Base-by-base conservation (phyloP, 306 rosid genomes). In the Luffa aegyptiaca region DNA sequence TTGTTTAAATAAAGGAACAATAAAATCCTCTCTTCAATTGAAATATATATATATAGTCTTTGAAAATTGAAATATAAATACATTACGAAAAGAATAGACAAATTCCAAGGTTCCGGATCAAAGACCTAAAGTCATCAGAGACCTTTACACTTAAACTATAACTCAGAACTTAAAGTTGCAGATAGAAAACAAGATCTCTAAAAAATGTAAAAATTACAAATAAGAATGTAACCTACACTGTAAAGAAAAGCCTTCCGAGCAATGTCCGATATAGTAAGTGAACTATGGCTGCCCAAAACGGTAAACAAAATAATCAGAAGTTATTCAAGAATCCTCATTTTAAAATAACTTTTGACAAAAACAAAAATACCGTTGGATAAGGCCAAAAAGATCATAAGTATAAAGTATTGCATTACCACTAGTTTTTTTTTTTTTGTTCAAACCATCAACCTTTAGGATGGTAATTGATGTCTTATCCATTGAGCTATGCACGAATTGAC, bases 191-290 rank as follows among this genome's bases (percentile, higher is more conserved):
- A 75, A 42, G 59, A 62, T 64, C 56, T 81, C 49, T 17, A 63
- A 36, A 65, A 49, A 71, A 71, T 16, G 39, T 51, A 56, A 66
- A 18, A 58, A 16, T 37, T 45, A 36, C 51, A 45, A 58, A 52
- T 51, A 80, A 58, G 66, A 75, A 86, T 46, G 87, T 65, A 81
- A 62, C 92, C 61, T 96, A 96, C 99, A 82, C 99, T 96, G 81
- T 89, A 87, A 82, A 96, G 99, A 89, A 96, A 96, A 89, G 99
- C 98, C 86, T 96, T 96, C 88, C 99, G 87, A 42, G 99, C 99
- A 82, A 96, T 85, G 78, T 96, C 99, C 49, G 97, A 90, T 83
- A 93, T 87, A 6, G 98, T 91, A 85, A 91, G 96, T 55, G 92
- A 95, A 79, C 84, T 85, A 62, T 86, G 92, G 82, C 98, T 93